Evolutionary conservation across 345 rosid species (phyloP).

Genomic region (Salix viminalis): DNA sequence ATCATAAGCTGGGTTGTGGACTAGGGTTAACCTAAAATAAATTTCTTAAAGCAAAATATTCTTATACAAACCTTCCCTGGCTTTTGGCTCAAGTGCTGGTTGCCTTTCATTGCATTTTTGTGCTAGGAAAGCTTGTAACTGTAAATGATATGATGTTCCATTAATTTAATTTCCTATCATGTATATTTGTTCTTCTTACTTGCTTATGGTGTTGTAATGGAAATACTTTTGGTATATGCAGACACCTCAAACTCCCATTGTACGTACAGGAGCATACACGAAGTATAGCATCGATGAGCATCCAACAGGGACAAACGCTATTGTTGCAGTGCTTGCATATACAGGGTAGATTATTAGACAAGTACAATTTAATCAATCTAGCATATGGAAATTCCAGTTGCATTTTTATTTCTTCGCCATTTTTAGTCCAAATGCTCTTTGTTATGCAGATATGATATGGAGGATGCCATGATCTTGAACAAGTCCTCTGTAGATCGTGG

Average conservation of each 20-base stretch:
- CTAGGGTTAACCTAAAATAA: no score
- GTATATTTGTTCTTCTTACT: background rate
- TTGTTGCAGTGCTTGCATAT: slow-evolving; percentile 93
- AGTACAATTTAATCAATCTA: background rate
- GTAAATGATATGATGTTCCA: no score
- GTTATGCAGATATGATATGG: slow-evolving; percentile 82
- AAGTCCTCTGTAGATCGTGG: slow-evolving; percentile 95
- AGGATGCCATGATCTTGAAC: slow-evolving; percentile 97
- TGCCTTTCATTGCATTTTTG: no score
- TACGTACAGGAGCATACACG: slow-evolving; percentile 68
- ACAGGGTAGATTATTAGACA: slow-evolving; percentile 56
- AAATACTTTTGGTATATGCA: slow-evolving; percentile 35
- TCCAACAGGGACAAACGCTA: slow-evolving; percentile 95
- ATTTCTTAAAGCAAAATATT: no score
- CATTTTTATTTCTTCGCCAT: background rate
- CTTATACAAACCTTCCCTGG: no score
- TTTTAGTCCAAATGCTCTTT: slow-evolving; percentile 2
- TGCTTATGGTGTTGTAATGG: background rate
- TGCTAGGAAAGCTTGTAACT: no score
- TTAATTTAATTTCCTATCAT: no score
- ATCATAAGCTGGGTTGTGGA: no score
- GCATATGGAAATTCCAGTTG: background rate
- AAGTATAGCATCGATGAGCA: slow-evolving; percentile 71
- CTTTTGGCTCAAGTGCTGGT: no score
- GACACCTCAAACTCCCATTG: slow-evolving; percentile 98